A percentile compares a stretch with the other conserved stretches of the same genome.
Conservation (phyloP, 129 eudicot genomes). For the Tagetes patula region DNA sequence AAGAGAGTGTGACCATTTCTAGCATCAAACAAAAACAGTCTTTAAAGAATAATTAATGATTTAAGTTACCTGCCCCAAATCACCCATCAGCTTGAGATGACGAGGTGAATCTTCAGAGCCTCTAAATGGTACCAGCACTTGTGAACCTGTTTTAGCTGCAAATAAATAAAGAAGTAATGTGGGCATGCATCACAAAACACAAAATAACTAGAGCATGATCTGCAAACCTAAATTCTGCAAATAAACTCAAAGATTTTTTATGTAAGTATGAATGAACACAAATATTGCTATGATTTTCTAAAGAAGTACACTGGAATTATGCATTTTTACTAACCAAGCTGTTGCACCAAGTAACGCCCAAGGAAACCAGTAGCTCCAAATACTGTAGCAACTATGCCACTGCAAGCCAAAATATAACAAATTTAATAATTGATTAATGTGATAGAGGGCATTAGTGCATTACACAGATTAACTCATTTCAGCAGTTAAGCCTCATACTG, state of each 20-base stretch:
- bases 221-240: background rate
- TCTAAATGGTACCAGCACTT: conserved; percentile 94
- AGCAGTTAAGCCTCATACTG: background rate
- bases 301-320: background rate
- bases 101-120: conserved; percentile 97
- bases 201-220: conserved; percentile 18
- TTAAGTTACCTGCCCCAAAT: conserved; percentile 81
- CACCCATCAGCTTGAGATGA: conserved; percentile 99
- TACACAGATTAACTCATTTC: background rate
- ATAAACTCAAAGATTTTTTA: background rate
- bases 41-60: background rate
- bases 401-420: conserved; percentile 34
- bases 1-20: conserved; percentile 1
- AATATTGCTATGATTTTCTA: background rate
- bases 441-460: conserved; percentile 3
- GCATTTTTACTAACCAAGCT: conserved; percentile 62
- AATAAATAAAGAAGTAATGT: conserved; percentile 21
- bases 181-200: conserved; percentile 15
- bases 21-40: conserved; percentile 3
- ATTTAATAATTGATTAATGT: conserved; percentile 12
- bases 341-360: conserved; percentile 94
- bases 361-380: conserved; percentile 99
- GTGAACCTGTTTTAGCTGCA: conserved; percentile 96
- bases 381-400: conserved; percentile 94
- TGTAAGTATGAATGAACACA: conserved; percentile 4